These are phyloP conservation scores for Lizonia empirigonia DNA, from an alignment of 2,329 filamentous ascomycete species.

Conservation along the genomic window DNA sequence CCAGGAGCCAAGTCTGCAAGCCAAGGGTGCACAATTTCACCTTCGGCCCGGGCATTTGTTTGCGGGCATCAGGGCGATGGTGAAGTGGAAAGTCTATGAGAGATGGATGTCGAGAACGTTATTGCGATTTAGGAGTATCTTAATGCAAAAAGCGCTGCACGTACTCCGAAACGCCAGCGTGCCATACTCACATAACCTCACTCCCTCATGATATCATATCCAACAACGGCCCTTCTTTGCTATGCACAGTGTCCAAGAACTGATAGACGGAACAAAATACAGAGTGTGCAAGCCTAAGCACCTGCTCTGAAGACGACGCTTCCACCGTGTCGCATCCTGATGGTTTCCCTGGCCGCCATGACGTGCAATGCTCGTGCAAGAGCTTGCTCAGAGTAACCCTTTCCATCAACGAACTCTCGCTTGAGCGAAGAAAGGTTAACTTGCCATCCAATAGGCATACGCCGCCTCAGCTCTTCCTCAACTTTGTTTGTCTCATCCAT, in stretches of 20 bases:
- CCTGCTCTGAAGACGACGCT: conserved; percentile 32
- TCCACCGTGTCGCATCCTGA: conserved; percentile 74
- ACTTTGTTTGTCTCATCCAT: conserved; percentile 88
- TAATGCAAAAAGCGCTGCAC: conserved; percentile 4
- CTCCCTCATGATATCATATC: not conserved
- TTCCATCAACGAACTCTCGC: conserved; percentile 88
- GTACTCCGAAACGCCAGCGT: conserved; percentile 3
- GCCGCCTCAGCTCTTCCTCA: conserved; percentile 84
- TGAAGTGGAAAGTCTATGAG: not conserved
- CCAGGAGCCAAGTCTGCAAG: not conserved
- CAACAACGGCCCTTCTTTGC: not conserved
- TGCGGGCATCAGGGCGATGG: not conserved
- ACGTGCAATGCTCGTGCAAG: conserved; percentile 85
- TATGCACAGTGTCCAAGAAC: not conserved
- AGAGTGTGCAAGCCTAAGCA: conserved; percentile 7
- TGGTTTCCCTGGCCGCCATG: conserved; percentile 83
- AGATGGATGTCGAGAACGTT: not conserved
- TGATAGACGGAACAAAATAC: not conserved
- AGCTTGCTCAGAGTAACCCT: conserved; percentile 85
- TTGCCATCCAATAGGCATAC: conserved; percentile 93
- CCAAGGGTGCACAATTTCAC: not conserved
- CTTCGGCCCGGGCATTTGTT: not conserved
- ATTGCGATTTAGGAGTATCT: conserved; percentile 2
- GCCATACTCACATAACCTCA: not conserved
- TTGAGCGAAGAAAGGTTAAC: conserved; percentile 85